Conservation (phyloP, 2,329 filamentous ascomycete genomes). For the Phyllosticta paracitricarpa region DNA sequence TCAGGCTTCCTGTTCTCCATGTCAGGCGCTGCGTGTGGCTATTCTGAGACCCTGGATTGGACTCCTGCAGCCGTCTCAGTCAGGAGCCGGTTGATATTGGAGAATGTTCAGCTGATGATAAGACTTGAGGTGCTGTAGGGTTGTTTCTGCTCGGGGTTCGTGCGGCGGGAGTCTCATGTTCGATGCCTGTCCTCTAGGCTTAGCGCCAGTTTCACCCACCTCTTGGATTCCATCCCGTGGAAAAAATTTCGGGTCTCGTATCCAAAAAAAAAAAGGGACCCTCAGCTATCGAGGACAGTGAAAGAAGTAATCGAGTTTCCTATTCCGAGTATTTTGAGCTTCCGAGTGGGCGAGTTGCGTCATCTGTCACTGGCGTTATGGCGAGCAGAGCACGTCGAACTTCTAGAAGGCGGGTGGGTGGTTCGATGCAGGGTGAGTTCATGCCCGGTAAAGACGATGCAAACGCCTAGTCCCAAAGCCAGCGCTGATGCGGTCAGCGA, state of each 20-base stretch:
- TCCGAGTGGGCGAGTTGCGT: neutral
- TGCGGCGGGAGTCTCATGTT: neutral
- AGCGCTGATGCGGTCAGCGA: neutral
- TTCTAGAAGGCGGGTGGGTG: neutral
- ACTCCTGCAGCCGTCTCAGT: neutral
- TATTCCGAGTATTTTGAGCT: neutral
- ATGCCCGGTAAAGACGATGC: neutral
- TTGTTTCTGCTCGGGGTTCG: neutral
- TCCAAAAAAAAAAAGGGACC: neutral
- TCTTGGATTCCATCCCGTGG: neutral
- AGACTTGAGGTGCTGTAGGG: neutral
- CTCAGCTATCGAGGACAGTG: neutral
- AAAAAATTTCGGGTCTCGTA: neutral
- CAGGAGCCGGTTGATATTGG: neutral
- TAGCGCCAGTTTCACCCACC: neutral
- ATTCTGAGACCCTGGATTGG: neutral
- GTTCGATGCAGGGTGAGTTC: neutral
- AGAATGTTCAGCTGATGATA: neutral
- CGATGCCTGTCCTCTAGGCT: neutral
- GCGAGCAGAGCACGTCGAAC: neutral
- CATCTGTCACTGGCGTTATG: neutral
- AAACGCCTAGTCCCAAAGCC: neutral
- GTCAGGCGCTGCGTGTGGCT: neutral
- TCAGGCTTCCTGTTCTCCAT: neutral
- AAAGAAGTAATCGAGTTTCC: neutral